These are phyloP conservation scores for Vicia villosa DNA, from an alignment of 306 rosid genomes.

Conservation along the genomic window DNA sequence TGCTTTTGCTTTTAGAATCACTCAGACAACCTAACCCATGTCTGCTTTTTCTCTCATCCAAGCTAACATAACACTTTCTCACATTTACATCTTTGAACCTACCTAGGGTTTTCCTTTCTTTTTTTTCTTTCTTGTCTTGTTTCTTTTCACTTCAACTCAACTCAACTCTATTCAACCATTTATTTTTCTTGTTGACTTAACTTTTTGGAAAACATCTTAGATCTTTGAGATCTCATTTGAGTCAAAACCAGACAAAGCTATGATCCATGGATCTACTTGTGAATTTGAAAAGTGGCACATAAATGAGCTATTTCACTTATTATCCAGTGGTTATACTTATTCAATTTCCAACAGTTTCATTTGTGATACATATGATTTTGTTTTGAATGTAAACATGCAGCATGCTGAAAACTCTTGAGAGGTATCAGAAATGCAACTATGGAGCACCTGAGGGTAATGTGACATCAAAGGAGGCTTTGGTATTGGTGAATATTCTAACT, in stretches of 20 bases:
- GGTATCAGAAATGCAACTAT: slow-evolving; percentile 91
- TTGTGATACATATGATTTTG: not conserved
- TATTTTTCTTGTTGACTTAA: not conserved
- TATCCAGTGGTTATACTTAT: slow-evolving; percentile 9
- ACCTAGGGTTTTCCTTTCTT: slow-evolving; percentile 37
- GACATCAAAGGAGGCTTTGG: slow-evolving; percentile 88
- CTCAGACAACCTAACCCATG: slow-evolving; percentile 9
- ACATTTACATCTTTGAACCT: slow-evolving; percentile 2
- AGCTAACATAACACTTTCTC: not conserved
- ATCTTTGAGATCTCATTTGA: slow-evolving; percentile 18
- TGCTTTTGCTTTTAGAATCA: slow-evolving; percentile 31
- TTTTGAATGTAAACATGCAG: slow-evolving; percentile 44
- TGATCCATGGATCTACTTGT: slow-evolving; percentile 8
- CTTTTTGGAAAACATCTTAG: not conserved
- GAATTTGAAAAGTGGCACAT: slow-evolving; percentile 17
- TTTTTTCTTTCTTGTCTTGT: not conserved
- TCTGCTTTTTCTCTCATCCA: slow-evolving; percentile 22
- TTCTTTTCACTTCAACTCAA: not conserved
- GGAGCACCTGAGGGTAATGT: slow-evolving; percentile 89
- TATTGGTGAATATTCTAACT: slow-evolving; percentile 43
- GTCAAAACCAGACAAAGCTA: not conserved
- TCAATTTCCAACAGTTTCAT: not conserved
- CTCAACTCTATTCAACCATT: not conserved
- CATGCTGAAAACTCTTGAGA: slow-evolving; percentile 91
- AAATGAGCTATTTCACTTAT: not conserved